Evolutionary conservation across 768 basidiomycete species (phyloP), one percentile per base, ranked within the genome.

Genomic region (Tricholoma sp.): DNA sequence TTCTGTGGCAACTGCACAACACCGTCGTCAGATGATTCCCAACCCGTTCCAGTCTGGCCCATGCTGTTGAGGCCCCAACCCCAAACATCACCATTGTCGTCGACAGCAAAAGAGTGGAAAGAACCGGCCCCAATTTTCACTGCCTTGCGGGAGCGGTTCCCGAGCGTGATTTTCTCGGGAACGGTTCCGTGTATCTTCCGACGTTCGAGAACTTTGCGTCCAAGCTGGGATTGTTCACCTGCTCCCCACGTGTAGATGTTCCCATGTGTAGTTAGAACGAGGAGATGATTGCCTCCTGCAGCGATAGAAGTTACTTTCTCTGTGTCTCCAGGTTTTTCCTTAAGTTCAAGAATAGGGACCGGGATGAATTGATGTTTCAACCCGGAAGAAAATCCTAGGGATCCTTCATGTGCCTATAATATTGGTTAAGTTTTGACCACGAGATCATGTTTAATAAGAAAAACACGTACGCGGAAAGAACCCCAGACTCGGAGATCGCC

Each of bases 61-160:
- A 81, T 89, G 71, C 77, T 91, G 71, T 98, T 97, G 58, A 94
- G 76, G n/a, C 96, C 96, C 96, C 96, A 98, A 11, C 84, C 93
- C 86, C 88, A 98, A 8, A 96, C 89, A 50, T 80, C 83, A 27
- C 93, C 94, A 5, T 78, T 74, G 53, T 88, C 82, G 68, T 94
- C 88, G 56, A 98, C 84, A 2, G 94, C 95, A 65, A 97, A 98
- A 0, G 93, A 95, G 65, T 91, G 89, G 71, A 85, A 91, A 52
- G 80, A 80, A 6, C 96, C 95, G 0, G 93, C 82, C 4, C 93
- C 93, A 59, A 98, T 75, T 41, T 73, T 74, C 11, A 86, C 84
- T 46, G 74, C 76, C 71, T 74, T 76, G 64, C 86, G 82, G 24
- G 74, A 68, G n/a, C 86, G 83, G 22, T 68, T 73, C 18, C 87